These are phyloP conservation scores for Aspergillus panamensis DNA, from an alignment of 495 filamentous ascomycete species.

Conservation along the genomic window DNA sequence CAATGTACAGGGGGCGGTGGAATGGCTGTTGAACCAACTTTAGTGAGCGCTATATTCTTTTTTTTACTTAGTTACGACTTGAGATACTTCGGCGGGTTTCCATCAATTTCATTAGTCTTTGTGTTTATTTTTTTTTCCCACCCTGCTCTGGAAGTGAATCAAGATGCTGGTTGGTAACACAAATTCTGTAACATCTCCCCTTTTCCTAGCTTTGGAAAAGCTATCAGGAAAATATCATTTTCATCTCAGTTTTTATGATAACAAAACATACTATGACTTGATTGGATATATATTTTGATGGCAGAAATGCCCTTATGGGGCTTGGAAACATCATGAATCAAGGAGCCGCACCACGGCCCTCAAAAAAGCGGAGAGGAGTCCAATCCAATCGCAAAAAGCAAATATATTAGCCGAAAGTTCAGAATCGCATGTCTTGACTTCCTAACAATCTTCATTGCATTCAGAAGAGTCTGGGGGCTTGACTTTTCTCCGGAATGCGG, in stretches of 20 bases:
- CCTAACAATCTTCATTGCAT: not conserved
- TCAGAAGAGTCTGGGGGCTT: not conserved
- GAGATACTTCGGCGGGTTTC: slow-evolving; percentile 5
- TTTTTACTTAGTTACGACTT: not conserved
- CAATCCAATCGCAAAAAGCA: no score
- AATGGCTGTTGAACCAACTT: slow-evolving; percentile 56
- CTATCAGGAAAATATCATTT: slow-evolving; percentile 4
- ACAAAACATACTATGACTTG: no score
- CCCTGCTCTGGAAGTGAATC: slow-evolving; percentile 4
- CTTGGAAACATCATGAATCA: no score
- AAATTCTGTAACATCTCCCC: slow-evolving; percentile 9
- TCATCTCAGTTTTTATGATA: no score
- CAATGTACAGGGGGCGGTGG: slow-evolving; percentile 91
- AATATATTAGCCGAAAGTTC: no score
- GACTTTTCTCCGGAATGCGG: not conserved
- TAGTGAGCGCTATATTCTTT: slow-evolving; percentile 13
- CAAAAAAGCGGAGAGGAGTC: no score
- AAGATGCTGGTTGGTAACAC: slow-evolving; percentile 1
- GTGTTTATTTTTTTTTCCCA: slow-evolving; percentile 8
- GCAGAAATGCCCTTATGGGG: no score
- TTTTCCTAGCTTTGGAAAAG: slow-evolving; percentile 7
- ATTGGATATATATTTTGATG: no score
- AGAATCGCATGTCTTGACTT: not conserved
- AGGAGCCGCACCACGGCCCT: no score
- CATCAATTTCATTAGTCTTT: not conserved